phyloP scores from a whole-genome alignment of 345 rosid genomes.

The Mercurialis annua region DNA sequence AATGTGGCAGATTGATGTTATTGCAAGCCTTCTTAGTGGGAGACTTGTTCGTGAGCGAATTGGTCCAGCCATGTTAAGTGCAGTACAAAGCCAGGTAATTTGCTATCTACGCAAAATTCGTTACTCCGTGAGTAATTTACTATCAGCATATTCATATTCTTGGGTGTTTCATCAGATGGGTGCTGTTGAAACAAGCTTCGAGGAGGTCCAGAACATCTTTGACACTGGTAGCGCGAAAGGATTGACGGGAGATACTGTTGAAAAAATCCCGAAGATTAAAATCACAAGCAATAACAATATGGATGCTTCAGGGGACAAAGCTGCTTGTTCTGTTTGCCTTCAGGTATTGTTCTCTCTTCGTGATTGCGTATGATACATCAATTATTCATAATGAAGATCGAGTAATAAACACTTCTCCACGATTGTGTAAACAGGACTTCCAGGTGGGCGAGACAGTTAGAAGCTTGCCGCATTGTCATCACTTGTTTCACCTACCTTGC shows the following conservation, averaged over 20 bases:
- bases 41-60: constrained; percentile 96
- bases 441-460: constrained; percentile 86
- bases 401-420: constrained; percentile 5
- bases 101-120: neutral
- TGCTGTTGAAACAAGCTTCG: constrained; percentile 72
- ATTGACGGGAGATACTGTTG: constrained; percentile 67
- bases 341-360: constrained; percentile 46
- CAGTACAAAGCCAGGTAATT: constrained; percentile 97
- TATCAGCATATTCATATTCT: constrained; percentile 4
- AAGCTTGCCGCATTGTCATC: constrained; percentile 94
- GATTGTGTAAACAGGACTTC: constrained; percentile 66
- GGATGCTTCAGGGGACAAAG: constrained; percentile 78
- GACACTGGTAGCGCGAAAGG: constrained; percentile 82
- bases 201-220: constrained; percentile 77
- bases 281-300: constrained; percentile 56
- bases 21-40: constrained; percentile 95
- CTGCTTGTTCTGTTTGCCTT: constrained; percentile 91
- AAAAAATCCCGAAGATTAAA: constrained; percentile 76
- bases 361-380: neutral
- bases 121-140: neutral
- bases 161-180: constrained; percentile 64
- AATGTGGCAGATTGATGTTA: constrained; percentile 80
- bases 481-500: constrained; percentile 95
- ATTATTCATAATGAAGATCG: constrained; percentile 5
- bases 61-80: constrained; percentile 99